Conservation (phyloP, 208 protist species). For the Strigomonas oncopelti region DNA sequence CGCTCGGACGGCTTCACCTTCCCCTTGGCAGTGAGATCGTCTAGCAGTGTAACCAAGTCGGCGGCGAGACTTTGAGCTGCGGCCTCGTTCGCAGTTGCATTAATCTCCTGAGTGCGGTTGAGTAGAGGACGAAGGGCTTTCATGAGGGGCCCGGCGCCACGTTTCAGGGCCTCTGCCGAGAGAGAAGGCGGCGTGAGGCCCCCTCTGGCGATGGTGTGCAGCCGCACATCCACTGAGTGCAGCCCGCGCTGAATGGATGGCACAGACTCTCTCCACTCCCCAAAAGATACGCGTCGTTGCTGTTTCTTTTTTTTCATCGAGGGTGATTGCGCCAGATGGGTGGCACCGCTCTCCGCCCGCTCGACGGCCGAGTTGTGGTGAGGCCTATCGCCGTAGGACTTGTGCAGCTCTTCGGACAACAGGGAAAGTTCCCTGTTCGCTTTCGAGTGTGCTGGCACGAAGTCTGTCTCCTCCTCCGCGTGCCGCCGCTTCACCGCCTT, state of each 20-base stretch:
- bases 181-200: constrained; percentile 6
- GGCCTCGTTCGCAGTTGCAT: not conserved
- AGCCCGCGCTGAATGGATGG: not conserved
- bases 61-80: not conserved
- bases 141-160: not conserved
- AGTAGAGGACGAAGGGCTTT: not conserved
- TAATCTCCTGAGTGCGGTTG: not conserved
- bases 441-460: not conserved
- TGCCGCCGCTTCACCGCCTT: not conserved
- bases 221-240: not conserved
- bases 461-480: not conserved
- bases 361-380: not conserved
- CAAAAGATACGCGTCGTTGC: not conserved
- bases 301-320: not conserved
- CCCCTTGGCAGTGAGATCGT: not conserved
- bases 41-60: not conserved
- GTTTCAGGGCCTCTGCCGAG: not conserved
- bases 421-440: not conserved
- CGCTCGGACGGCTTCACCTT: not conserved
- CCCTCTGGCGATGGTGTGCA: constrained; percentile 6
- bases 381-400: not conserved
- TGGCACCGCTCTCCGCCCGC: not conserved
- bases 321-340: not conserved
- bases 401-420: constrained; percentile 21
- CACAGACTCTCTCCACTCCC: not conserved